phyloP scores from a whole-genome alignment of 2,329 filamentous ascomycete species.

The Fusarium siculi region DNA sequence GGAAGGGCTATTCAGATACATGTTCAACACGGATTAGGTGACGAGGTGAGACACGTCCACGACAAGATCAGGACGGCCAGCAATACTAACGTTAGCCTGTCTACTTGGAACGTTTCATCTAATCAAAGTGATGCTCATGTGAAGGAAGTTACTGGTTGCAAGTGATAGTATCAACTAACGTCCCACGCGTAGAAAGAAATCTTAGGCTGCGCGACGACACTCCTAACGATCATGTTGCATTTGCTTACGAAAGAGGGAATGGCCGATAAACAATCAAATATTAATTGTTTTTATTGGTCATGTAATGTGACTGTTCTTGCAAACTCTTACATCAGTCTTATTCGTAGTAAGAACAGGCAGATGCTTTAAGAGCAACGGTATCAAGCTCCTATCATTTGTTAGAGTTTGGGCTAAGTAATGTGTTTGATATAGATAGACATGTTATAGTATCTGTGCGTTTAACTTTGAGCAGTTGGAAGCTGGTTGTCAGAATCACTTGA shows the following conservation, averaged over 20 bases:
- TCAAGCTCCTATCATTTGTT: background rate
- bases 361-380: background rate
- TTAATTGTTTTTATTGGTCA: background rate
- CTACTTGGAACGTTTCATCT: background rate
- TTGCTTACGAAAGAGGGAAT: conserved; percentile 3
- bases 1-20: background rate
- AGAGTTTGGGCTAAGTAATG: background rate
- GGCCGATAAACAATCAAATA: background rate
- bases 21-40: background rate
- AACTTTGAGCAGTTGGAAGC: background rate
- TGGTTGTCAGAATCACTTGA: background rate
- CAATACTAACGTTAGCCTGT: background rate
- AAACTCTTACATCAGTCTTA: background rate
- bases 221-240: background rate
- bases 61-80: background rate
- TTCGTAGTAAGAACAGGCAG: conserved; percentile 6
- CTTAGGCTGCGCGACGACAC: background rate
- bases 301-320: background rate
- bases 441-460: background rate
- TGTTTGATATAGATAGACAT: background rate
- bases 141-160: background rate
- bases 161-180: background rate
- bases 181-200: background rate
- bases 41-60: background rate
- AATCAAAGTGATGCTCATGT: background rate